Evolutionary conservation across 306 rosid species (phyloP).

Genomic region (Inga leiocalycina): DNA sequence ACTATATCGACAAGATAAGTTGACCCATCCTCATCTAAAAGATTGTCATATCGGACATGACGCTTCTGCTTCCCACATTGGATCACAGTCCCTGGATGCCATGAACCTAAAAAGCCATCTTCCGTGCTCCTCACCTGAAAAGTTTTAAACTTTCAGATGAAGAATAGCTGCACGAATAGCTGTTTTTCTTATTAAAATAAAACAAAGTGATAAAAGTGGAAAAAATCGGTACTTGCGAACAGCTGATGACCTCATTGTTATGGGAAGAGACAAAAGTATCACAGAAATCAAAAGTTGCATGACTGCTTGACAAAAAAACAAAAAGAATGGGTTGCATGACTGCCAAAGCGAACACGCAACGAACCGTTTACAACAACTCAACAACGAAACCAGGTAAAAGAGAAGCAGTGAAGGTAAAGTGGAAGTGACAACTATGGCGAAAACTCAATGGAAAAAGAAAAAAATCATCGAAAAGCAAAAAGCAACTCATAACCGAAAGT

Average conservation of each 20-base stretch:
- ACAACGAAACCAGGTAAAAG: neutral
- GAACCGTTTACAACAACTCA: neutral
- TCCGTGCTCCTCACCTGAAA: constrained; percentile 82
- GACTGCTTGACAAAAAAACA: neutral
- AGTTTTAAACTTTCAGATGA: constrained; percentile 22
- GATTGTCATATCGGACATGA: constrained; percentile 54
- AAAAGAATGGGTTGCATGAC: constrained; percentile 28
- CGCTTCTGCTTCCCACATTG: constrained; percentile 48
- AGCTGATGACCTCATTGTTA: neutral
- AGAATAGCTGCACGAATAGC: constrained; percentile 10
- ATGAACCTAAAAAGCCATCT: constrained; percentile 81
- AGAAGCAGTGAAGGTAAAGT: neutral
- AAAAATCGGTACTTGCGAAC: constrained; percentile 16
- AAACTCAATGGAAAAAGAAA: neutral
- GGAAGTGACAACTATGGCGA: neutral
- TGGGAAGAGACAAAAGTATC: neutral
- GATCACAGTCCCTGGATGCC: constrained; percentile 71
- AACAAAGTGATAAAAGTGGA: neutral
- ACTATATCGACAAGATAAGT: constrained; percentile 46
- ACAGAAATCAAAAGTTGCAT: constrained; percentile 30
- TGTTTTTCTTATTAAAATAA: neutral
- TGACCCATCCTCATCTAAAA: constrained; percentile 47
- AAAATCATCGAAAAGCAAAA: neutral
- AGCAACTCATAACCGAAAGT: neutral
- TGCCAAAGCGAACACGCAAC: neutral